Conservation (phyloP, 257 asterid genomes). For the Buddleja alternifolia region DNA sequence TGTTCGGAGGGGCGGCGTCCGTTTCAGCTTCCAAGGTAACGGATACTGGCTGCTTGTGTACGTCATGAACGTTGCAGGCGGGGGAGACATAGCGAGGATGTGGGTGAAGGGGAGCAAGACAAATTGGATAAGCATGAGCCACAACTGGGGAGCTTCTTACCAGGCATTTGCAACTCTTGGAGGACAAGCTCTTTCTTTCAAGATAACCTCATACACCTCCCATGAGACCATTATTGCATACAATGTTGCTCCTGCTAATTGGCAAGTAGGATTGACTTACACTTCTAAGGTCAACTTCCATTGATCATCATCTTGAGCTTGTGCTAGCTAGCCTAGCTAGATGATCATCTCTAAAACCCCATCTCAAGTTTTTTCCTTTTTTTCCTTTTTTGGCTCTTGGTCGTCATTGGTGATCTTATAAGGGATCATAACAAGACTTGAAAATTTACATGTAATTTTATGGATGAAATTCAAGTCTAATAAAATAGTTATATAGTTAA, state of each 20-base stretch:
- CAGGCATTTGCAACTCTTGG: constrained; percentile 62
- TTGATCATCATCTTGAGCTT: constrained; percentile 20
- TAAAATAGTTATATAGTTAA: not conserved
- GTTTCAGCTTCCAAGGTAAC: constrained; percentile 55
- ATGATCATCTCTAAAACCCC: no score
- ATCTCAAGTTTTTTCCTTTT: not conserved
- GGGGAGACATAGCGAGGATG: constrained; percentile 51
- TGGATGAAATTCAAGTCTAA: not conserved
- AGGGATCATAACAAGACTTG: not conserved
- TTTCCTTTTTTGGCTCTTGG: not conserved
- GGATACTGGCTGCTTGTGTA: constrained; percentile 67
- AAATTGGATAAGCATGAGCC: constrained; percentile 66
- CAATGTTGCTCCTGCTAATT: constrained; percentile 67
- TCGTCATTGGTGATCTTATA: no score
- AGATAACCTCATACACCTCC: constrained; percentile 52
- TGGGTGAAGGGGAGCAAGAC: constrained; percentile 62
- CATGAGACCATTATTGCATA: constrained; percentile 46
- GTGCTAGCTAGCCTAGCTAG: not conserved
- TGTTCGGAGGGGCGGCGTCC: constrained; percentile 40
- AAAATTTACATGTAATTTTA: constrained; percentile 11
- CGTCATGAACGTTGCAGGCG: constrained; percentile 61
- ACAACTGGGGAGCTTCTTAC: constrained; percentile 77
- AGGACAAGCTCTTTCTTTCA: constrained; percentile 65
- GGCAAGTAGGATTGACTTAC: constrained; percentile 66
- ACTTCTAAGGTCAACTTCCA: constrained; percentile 50